Evolutionary conservation across 176 grass and related monocot species (phyloP), one percentile per base, ranked within the genome.

Genomic region (Eragrostis nindensis): DNA sequence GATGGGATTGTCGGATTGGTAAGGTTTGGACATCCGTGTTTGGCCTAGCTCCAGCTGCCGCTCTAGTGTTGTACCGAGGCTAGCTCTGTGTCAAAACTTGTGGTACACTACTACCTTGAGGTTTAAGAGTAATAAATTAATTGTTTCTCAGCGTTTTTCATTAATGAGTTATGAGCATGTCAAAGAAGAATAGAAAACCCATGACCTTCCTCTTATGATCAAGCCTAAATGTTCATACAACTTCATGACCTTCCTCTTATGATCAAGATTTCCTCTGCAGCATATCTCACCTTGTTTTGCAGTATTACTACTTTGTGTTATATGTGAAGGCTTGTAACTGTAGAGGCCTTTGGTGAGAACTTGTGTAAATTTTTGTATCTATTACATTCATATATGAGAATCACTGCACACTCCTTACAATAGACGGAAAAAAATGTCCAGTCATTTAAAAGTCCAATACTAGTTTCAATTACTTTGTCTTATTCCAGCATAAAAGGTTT

Each of bases 401-500:
- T 40, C 40, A n/a, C 62, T 12, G 1, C 47, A 25, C 52, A 47
- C 14, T 41, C 25, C 32, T 67, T 79, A 66, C 47, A 67, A 11
- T 68, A 64, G 12, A 66, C 19, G n/a, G 44, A 43, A 63, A 63
- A 43, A 65, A 38, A 39, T 79, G 22, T 49, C 47, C 11, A 0
- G 44, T 22, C 3, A 66, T 78, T 76, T 50, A 3, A 66, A 36
- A 48, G 63, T 38, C 65, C 6, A 30, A 40, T 62, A 17, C 8
- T 62, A 5, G 74, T 45, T 45, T 15, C 73, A 60, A 21, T 71
- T 64, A 59, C 42, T 88, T 70, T 14, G 50, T 42, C 63, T 84
- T 66, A 62, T 75, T 83, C 59, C 50, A 60, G 63, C 53, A 45
- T 26, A 68, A 41, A 68, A 66, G 78, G 46, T 84, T 64, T 89